These are phyloP conservation scores for Dimocarpus longan DNA, from an alignment of 345 rosid genomes.

Conservation along the genomic window DNA sequence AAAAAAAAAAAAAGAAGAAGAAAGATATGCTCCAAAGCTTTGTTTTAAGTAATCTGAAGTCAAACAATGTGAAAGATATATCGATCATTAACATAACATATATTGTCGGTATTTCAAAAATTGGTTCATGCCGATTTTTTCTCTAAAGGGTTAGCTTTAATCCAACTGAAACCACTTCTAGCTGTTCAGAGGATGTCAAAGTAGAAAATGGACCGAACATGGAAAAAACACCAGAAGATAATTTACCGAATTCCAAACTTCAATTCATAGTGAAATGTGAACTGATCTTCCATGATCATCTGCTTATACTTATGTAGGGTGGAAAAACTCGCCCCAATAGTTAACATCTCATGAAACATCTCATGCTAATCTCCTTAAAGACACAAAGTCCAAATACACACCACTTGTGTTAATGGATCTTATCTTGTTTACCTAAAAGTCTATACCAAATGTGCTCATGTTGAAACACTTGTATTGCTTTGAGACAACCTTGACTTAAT, in stretches of 20 bases:
- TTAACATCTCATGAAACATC: background rate
- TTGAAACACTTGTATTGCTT: background rate
- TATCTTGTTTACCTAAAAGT: conserved; percentile 6
- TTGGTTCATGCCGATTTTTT: background rate
- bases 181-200: background rate
- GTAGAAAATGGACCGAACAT: background rate
- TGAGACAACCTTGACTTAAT: conserved; percentile 9
- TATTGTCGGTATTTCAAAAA: background rate
- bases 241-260: background rate
- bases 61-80: background rate
- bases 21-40: background rate
- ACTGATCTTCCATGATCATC: background rate
- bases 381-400: background rate
- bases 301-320: background rate
- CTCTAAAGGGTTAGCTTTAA: background rate
- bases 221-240: background rate
- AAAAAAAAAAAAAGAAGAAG: background rate
- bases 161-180: background rate
- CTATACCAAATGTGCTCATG: background rate
- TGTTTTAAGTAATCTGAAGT: background rate
- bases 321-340: background rate
- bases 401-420: background rate
- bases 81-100: background rate
- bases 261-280: background rate
- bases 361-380: background rate